Evolutionary conservation across 306 rosid species (phyloP).

Genomic region (Astragalus glycyphyllos): DNA sequence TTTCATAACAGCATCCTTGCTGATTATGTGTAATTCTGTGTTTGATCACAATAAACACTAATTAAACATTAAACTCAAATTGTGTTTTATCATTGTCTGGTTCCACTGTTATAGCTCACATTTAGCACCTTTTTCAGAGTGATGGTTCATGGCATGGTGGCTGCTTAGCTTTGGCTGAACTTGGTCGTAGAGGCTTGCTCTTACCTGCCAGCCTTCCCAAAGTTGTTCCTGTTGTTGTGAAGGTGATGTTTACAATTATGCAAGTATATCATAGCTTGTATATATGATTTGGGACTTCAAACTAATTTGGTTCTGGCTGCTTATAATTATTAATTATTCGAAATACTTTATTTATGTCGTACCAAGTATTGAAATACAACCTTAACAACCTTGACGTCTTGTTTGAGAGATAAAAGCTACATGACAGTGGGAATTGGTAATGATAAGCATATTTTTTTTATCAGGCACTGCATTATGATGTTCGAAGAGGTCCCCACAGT

Average conservation of each 20-base stretch:
- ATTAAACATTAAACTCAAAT: slow-evolving; percentile 1
- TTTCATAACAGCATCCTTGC: slow-evolving; percentile 21
- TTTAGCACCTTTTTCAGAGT: slow-evolving; percentile 62
- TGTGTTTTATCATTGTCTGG: slow-evolving; percentile 10
- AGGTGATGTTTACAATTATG: slow-evolving; percentile 59
- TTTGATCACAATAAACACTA: slow-evolving; percentile 5
- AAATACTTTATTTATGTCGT: slow-evolving; percentile 35
- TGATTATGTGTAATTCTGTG: neutral
- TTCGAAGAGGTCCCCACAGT: slow-evolving; percentile 99
- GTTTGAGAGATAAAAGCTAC: slow-evolving; percentile 35
- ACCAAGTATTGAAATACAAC: slow-evolving; percentile 25
- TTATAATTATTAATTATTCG: slow-evolving; percentile 30
- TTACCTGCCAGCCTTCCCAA: slow-evolving; percentile 79
- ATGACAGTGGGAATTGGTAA: slow-evolving; percentile 23
- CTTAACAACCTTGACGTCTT: slow-evolving; percentile 28
- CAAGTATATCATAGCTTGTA: slow-evolving; percentile 23
- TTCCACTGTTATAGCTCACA: slow-evolving; percentile 37
- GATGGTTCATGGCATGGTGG: slow-evolving; percentile 99
- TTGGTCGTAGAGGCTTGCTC: slow-evolving; percentile 97
- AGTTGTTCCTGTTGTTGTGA: slow-evolving; percentile 90
- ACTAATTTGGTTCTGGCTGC: slow-evolving; percentile 22
- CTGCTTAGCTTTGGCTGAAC: slow-evolving; percentile 96
- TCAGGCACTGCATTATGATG: slow-evolving; percentile 95
- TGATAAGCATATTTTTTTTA: slow-evolving; percentile 42
- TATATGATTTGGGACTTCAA: slow-evolving; percentile 38